These are phyloP conservation scores for Pestalotiopsis fici DNA, from an alignment of 2,329 filamentous ascomycete genomes.

Conservation along the genomic window DNA sequence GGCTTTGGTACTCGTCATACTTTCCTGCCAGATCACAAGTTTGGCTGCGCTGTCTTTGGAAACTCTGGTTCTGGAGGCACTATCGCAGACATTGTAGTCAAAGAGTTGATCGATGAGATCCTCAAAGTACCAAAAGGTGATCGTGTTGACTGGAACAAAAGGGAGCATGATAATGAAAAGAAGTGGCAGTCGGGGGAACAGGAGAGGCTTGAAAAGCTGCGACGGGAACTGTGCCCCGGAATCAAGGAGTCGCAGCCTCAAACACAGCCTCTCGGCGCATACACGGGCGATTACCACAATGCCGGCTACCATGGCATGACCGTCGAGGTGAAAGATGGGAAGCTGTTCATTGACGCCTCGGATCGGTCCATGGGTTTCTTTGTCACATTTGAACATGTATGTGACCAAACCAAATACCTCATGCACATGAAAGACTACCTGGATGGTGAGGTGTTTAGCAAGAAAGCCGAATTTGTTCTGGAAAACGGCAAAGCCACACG, in stretches of 20 bases:
- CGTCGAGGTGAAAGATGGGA: slow-evolving; percentile 17
- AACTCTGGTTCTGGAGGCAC: neutral
- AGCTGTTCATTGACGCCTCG: slow-evolving; percentile 22
- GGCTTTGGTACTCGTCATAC: slow-evolving; percentile 22
- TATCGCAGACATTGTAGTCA: neutral
- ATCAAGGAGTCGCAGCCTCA: slow-evolving; percentile 9
- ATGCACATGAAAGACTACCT: slow-evolving; percentile 1
- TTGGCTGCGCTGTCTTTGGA: slow-evolving; percentile 12
- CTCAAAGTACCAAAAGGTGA: neutral
- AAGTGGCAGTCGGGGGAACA: slow-evolving; percentile 16
- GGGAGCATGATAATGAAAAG: neutral
- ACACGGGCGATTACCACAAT: slow-evolving; percentile 22
- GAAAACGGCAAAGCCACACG: slow-evolving; percentile 15
- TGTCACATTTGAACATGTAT: slow-evolving; percentile 19
- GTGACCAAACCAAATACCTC: slow-evolving; percentile 17
- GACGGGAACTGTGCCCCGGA: neutral
- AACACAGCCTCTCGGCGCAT: slow-evolving; percentile 18
- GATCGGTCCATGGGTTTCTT: slow-evolving; percentile 18
- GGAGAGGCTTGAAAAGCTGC: slow-evolving; percentile 3
- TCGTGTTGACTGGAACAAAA: neutral
- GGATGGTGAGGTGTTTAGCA: neutral
- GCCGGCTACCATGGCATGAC: slow-evolving; percentile 19
- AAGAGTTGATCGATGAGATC: neutral
- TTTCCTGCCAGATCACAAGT: slow-evolving; percentile 18
- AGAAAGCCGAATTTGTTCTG: slow-evolving; percentile 17